Evolutionary conservation across 2,329 filamentous ascomycete genomes (phyloP), one percentile per base, ranked within the genome.

Genomic region (Talaromyces sp.): DNA sequence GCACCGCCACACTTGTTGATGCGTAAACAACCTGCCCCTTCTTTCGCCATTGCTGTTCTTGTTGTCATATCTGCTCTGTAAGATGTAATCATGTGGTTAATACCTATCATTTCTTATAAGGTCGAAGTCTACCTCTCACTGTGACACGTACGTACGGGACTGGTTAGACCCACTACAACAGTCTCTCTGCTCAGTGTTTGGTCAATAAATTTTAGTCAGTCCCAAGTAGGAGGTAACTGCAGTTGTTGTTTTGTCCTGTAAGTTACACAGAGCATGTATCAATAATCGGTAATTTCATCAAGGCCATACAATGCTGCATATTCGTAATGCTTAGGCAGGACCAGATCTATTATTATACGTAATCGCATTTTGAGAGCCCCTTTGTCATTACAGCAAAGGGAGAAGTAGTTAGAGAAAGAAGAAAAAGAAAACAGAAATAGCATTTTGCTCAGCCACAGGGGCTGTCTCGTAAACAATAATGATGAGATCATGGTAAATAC

Each of bases 101-200:
- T n/a, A 41, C 39, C 7, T 51, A 3, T 22, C 46, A 36, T 6
- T 11, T 4, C 3, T 28, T 3, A 28, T 28, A 28, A 15, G n/a
- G 33, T 35, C 37, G 25, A 21, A 43, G 37, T 33, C 28, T 31
- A 21, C 11, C 40, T 28, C 41, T 46, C 33, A 36, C 53, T 28
- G 40, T 55, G 53, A 55, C 53, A 46, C 54, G 54, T 50, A 50
- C 53, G 25, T 7, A 28, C 25, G 57, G 57, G 57, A 53, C 57
- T 54, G 35, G n/a, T n/a, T n/a, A 3, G 57, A 37, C 28, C 57
- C 57, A 43, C 51, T 15, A 37, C 50, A 39, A 19, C 37, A 46
- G 52, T 11, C 40, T 54, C 19, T 35, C n/a, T 35, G 28, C 13
- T 4, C n/a, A 33, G 28, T 35, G n/a, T 45, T 31, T 54, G 39